Conservation (phyloP, 2,329 filamentous ascomycete species). For the Aspergillus vadensis region DNA sequence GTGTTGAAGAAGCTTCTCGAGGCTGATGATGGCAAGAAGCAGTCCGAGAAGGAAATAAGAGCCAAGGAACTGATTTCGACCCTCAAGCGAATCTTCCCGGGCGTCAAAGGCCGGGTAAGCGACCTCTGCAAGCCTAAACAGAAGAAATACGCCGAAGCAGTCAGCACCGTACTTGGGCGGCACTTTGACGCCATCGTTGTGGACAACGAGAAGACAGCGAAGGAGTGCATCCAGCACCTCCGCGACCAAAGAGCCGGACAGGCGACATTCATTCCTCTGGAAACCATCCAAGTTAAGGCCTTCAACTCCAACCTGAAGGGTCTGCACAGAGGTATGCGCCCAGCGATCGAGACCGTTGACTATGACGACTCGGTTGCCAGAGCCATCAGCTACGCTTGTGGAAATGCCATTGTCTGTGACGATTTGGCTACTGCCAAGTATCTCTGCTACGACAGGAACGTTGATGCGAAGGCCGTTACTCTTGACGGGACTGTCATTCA, state of each 20-base stretch:
- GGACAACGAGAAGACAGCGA: conserved; percentile 89
- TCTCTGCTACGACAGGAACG: conserved; percentile 79
- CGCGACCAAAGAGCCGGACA: conserved; percentile 85
- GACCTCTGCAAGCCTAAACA: conserved; percentile 95
- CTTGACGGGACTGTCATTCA: conserved; percentile 95
- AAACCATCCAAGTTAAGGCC: conserved; percentile 94
- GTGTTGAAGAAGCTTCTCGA: conserved; percentile 78
- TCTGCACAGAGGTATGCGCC: conserved; percentile 75
- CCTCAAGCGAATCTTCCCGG: conserved; percentile 86
- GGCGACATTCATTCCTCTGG: conserved; percentile 92
- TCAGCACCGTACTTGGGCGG: conserved; percentile 86
- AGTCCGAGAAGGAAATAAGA: conserved; percentile 77
- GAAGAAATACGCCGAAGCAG: conserved; percentile 92
- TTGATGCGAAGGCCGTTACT: conserved; percentile 92
- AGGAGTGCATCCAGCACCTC: conserved; percentile 91
- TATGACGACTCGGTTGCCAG: conserved; percentile 86
- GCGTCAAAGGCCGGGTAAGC: conserved; percentile 85
- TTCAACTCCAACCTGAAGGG: conserved; percentile 90
- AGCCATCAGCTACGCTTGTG: conserved; percentile 92
- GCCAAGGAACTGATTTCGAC: conserved; percentile 82
- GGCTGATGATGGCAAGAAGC: conserved; percentile 80
- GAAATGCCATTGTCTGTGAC: conserved; percentile 93
- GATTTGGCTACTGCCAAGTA: conserved; percentile 82
- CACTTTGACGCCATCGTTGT: conserved; percentile 95
- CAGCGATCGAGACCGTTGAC: conserved; percentile 95